Base-by-base conservation (phyloP, 768 basidiomycete genomes). In the Suillus placidus region DNA sequence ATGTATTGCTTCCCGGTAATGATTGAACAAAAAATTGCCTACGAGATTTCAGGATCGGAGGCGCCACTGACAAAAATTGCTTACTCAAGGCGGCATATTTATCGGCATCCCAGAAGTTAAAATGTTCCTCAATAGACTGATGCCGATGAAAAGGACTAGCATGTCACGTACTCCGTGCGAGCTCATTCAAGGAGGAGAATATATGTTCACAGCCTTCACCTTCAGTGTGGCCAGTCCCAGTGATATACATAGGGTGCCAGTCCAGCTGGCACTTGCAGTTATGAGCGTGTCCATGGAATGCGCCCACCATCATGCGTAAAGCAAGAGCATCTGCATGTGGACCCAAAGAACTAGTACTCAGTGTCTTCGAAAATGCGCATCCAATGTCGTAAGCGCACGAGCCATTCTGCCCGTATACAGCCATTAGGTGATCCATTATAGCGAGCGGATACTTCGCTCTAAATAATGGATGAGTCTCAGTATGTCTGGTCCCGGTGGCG, bases 371-470 rank as follows among this genome's bases (percentile, higher is more conserved):
- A 58, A 75, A 72, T 1, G 63, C 68, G 35, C 75, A 76, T 1
- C 70, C 73, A 2, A 75, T 75, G 47, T 75, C 75, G 45, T 77
- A 76, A 5, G 67, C 74, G 18, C n/a, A n/a, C n/a, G n/a, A n/a
- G n/a, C n/a, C n/a, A n/a, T n/a, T n/a, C n/a, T n/a, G n/a, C n/a
- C n/a, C n/a, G n/a, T n/a, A n/a, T n/a, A n/a, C n/a, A n/a, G n/a
- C n/a, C n/a, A n/a, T n/a, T n/a, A n/a, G n/a, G n/a, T n/a, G n/a
- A n/a, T n/a, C n/a, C n/a, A n/a, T n/a, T n/a, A 71, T 63, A 1
- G 72, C 71, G 2, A 63, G 63, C 0, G 70, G 68, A 64, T 75
- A 76, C 35, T 75, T 75, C 35, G 66, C 68, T 6, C 60, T 63
- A n/a, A 26, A 49, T 23, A 23, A 13, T 37, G 35, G 35, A 18